Evolutionary conservation across 257 asterid species (phyloP).

Genomic region (Leptodermis oblonga): DNA sequence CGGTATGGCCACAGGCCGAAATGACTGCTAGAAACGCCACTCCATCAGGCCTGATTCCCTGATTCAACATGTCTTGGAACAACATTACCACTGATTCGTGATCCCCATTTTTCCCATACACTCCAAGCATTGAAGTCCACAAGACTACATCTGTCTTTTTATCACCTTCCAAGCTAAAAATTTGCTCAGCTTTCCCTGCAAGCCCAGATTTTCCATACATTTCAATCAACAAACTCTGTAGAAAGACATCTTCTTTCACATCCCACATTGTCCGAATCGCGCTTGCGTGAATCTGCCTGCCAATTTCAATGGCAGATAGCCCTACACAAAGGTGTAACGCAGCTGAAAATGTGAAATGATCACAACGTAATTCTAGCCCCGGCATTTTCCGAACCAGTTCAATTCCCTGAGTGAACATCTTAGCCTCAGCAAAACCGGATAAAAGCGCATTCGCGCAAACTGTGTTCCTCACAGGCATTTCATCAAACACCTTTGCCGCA

Average conservation of each 20-base stretch:
- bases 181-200: conserved; percentile 47
- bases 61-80: conserved; percentile 52
- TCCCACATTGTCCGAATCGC: conserved; percentile 35
- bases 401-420: conserved; percentile 55
- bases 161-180: conserved; percentile 50
- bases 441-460: conserved; percentile 62
- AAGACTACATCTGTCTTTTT: conserved; percentile 54
- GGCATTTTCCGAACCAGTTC: conserved; percentile 47
- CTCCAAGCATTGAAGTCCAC: conserved; percentile 86
- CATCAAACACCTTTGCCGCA: conserved; percentile 71
- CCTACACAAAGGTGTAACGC: conserved; percentile 65
- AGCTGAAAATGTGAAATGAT: conserved; percentile 56
- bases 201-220: conserved; percentile 85
- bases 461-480: conserved; percentile 58
- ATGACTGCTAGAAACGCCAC: conserved; percentile 69
- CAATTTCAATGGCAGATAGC: conserved; percentile 45
- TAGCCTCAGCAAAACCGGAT: conserved; percentile 66
- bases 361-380: conserved; percentile 32
- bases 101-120: conserved; percentile 58
- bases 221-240: conserved; percentile 75
- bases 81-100: conserved; percentile 45
- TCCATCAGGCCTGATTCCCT: conserved; percentile 71
- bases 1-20: conserved; percentile 83
- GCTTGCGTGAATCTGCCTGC: conserved; percentile 63
- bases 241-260: conserved; percentile 45